phyloP scores from a whole-genome alignment of 2,329 filamentous ascomycete species.

The Calonectria fujianensis region DNA sequence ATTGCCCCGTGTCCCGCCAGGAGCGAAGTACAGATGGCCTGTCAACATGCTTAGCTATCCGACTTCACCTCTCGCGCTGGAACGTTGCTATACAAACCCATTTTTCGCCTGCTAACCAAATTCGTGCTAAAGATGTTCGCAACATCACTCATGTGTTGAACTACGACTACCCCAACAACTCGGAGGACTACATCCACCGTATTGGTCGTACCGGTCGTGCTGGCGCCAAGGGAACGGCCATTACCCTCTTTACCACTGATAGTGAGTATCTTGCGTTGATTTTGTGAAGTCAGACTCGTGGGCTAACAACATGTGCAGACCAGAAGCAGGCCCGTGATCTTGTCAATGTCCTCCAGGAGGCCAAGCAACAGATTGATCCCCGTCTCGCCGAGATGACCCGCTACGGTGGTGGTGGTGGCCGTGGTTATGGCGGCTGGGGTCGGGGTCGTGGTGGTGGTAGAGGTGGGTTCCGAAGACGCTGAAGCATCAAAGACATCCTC shows the following conservation, averaged over 20 bases:
- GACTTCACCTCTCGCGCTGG: slow-evolving; percentile 71
- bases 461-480: slow-evolving; percentile 66
- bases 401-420: slow-evolving; percentile 88
- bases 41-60: slow-evolving; percentile 70
- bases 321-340: slow-evolving; percentile 98
- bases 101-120: slow-evolving; percentile 84
- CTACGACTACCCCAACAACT: slow-evolving; percentile 99
- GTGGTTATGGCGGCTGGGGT: slow-evolving; percentile 83
- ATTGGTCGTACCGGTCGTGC: slow-evolving; percentile 97
- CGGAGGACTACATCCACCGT: slow-evolving; percentile 98
- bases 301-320: slow-evolving; percentile 74
- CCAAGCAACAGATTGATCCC: slow-evolving; percentile 98
- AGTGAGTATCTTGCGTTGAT: slow-evolving; percentile 81
- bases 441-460: slow-evolving; percentile 76
- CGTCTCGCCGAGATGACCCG: slow-evolving; percentile 96
- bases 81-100: slow-evolving; percentile 75
- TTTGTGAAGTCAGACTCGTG: background rate
- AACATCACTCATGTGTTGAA: slow-evolving; percentile 99
- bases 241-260: slow-evolving; percentile 99
- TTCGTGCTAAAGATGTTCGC: slow-evolving; percentile 91
- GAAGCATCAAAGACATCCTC: slow-evolving; percentile 56
- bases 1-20: slow-evolving; percentile 75
- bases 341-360: slow-evolving; percentile 92
- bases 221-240: slow-evolving; percentile 95
- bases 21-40: slow-evolving; percentile 71